Conservation (phyloP, 1,284 basidiomycete genomes). For the Apiotrichum akiyoshidainum region DNA sequence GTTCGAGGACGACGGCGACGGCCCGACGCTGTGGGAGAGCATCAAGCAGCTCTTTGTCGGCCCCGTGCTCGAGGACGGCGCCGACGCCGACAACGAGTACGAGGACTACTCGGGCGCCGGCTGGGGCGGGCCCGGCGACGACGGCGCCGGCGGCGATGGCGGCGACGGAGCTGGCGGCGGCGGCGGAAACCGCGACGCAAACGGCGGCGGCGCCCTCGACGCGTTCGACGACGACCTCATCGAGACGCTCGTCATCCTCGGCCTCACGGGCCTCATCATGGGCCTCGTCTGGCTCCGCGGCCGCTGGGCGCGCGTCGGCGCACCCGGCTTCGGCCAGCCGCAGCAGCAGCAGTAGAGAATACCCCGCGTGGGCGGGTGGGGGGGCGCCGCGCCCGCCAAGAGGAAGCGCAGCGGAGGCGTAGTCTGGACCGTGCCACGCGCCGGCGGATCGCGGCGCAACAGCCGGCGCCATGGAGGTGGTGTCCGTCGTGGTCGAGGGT, state of each 20-base stretch:
- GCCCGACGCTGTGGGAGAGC: constrained; percentile 28
- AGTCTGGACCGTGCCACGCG: too few species aligned
- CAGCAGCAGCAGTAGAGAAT: background rate
- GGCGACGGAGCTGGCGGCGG: constrained; percentile 16
- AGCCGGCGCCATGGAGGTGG: too few species aligned
- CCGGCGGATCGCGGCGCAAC: too few species aligned
- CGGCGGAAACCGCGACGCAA: background rate
- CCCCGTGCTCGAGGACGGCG: constrained; percentile 10
- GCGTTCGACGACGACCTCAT: constrained; percentile 27
- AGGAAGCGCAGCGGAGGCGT: too few species aligned
- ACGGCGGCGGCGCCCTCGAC: constrained; percentile 15
- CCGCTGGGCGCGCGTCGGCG: background rate
- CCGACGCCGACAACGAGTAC: constrained; percentile 16
- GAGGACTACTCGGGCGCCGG: constrained; percentile 23
- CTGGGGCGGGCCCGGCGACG: constrained; percentile 17
- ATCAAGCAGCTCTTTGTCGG: constrained; percentile 34
- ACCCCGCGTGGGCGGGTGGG: too few species aligned
- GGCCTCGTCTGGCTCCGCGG: constrained; percentile 18
- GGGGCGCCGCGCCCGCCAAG: background rate
- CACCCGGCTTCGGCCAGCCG: background rate
- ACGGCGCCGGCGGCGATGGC: constrained; percentile 7
- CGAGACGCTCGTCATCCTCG: constrained; percentile 34
- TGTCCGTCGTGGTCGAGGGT: too few species aligned
- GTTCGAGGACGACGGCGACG: constrained; percentile 35
- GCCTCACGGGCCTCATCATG: constrained; percentile 17